Base-by-base conservation (phyloP, 1,139 yeast species). In the Yamadazyma epiphylla region DNA sequence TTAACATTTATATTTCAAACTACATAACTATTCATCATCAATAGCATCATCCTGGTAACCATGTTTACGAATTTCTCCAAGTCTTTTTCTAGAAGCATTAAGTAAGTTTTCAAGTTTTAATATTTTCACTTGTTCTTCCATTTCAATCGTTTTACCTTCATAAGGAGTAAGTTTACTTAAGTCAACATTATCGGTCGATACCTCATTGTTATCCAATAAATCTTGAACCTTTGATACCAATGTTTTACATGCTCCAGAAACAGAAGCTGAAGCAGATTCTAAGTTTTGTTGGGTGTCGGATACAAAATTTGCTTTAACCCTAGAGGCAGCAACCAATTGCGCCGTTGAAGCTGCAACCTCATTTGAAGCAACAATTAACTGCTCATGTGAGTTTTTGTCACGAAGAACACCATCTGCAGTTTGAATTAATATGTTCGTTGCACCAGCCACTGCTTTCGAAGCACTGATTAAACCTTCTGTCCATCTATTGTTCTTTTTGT, bases 281-380 rank as follows among this genome's bases (percentile, higher is more conserved):
- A 87, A 68, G 35, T 67, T 64, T 41, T 81, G 88, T 54, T 86
- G 96, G 3, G 89, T 75, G 52, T 80, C 75, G 5, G 95, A 84
- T 59, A 78, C 77, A 46, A 77, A 77, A 29, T 80, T 74, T 0
- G 94, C 88, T 55, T 86, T 86, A 22, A 86, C 95, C 46, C 96
- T 73, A 1, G 96, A 82, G 0, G 96, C 94, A 5, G 96, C 91
- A 6, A 88, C 96, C 31, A 87, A 70, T 61, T 87, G 96, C 2
- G 94, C 95, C 0, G 96, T 87, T 0, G 95, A 82, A 0, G 95
- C 91, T 1, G 95, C 94, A 14, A 88, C 95, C 53, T 87, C 95
- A 49, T 85, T 86, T 1, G 95, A 84, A 0, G 95, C 94, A 22
- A 87, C 96, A 45, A 87, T 83, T 39, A 87, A 72, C 56, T 87